Evolutionary conservation across 495 filamentous ascomycete species (phyloP).

Genomic region (Chaetomium cochliodes): DNA sequence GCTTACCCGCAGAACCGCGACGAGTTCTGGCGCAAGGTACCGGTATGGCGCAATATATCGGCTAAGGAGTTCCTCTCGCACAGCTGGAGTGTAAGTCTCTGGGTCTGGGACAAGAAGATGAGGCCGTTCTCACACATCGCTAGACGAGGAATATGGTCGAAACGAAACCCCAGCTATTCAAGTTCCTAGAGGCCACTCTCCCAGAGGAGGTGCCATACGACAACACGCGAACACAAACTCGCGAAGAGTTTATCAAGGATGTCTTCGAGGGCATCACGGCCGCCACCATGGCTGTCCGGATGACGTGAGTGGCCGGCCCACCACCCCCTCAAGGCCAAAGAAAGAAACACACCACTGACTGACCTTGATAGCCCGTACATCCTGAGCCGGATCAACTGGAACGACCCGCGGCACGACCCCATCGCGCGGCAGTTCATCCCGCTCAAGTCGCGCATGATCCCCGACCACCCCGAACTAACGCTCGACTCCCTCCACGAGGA

Average conservation of each 20-base stretch:
- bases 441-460: constrained; percentile 47
- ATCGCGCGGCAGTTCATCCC: constrained; percentile 56
- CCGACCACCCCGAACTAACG: constrained; percentile 47
- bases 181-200: constrained; percentile 46
- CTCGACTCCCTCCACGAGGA: constrained; percentile 52
- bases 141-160: constrained; percentile 45
- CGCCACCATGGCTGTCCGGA: constrained; percentile 56
- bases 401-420: constrained; percentile 54
- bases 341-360: constrained; percentile 16
- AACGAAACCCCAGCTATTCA: constrained; percentile 37
- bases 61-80: constrained; percentile 47
- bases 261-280: constrained; percentile 47
- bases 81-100: constrained; percentile 47
- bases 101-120: not conserved
- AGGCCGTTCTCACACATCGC: not conserved
- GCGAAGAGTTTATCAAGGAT: constrained; percentile 53
- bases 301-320: constrained; percentile 38
- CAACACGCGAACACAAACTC: constrained; percentile 40
- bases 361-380: constrained; percentile 52
- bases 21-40: constrained; percentile 48
- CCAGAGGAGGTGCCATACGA: constrained; percentile 46
- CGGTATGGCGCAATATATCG: constrained; percentile 44
- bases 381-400: constrained; percentile 54
- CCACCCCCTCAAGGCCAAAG: not conserved
- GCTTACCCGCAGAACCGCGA: constrained; percentile 21